Percentiles rank a stretch among this genome's conserved stretches.
Conservation (phyloP, 345 rosid species). For the Citrus hindsii region DNA sequence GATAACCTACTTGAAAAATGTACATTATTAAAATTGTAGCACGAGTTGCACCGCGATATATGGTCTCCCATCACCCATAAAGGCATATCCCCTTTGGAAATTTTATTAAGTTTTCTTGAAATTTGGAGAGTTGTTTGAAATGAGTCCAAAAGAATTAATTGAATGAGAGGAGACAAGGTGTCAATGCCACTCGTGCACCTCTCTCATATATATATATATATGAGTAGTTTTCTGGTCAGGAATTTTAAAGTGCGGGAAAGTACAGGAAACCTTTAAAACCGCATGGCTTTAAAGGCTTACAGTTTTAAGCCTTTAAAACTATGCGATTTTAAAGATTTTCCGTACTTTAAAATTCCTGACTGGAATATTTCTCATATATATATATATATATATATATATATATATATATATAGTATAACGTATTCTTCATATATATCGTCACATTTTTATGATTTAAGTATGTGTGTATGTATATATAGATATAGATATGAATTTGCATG, state of each 20-base stretch:
- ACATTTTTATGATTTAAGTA: too few species aligned
- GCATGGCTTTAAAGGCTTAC: too few species aligned
- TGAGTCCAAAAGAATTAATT: not conserved
- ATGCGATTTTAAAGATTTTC: too few species aligned
- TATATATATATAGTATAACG: not conserved
- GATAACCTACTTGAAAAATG: not conserved
- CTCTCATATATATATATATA: too few species aligned
- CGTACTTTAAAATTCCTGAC: too few species aligned
- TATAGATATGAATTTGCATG: not conserved
- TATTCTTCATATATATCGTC: not conserved
- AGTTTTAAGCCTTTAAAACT: too few species aligned
- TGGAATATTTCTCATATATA: too few species aligned
- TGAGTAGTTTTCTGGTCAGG: too few species aligned
- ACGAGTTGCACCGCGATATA: not conserved
- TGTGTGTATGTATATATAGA: too few species aligned
- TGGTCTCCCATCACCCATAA: conserved; percentile 4
- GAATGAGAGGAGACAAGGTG: not conserved
- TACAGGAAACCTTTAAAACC: too few species aligned
- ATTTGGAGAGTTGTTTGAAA: not conserved
- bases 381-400: too few species aligned
- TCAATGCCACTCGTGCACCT: not conserved
- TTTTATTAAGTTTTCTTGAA: not conserved
- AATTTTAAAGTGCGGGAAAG: too few species aligned
- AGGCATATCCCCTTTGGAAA: not conserved
- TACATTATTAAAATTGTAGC: not conserved